phyloP scores from a whole-genome alignment of 2,329 filamentous ascomycete species.

The Hirsutella rhossiliensis region DNA sequence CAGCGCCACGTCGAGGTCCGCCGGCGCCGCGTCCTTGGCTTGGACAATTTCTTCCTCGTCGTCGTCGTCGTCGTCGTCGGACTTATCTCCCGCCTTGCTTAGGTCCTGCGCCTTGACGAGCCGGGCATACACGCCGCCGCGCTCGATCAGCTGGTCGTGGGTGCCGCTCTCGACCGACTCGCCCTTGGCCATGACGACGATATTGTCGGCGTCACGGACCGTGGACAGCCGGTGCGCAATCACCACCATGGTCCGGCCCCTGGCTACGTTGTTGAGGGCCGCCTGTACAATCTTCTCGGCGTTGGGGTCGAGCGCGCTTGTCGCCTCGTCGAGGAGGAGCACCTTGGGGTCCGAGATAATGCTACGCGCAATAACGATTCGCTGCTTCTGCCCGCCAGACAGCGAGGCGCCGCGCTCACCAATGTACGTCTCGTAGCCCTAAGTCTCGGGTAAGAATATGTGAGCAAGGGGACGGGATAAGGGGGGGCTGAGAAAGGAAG shows the following conservation, averaged over 20 bases:
- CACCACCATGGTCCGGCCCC: conserved; percentile 50
- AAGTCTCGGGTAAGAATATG: background rate
- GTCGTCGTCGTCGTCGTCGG: conserved; percentile 9
- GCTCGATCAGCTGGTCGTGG: conserved; percentile 42
- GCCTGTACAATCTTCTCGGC: conserved; percentile 40
- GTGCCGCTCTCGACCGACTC: conserved; percentile 48
- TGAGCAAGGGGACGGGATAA: background rate
- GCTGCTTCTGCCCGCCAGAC: conserved; percentile 55
- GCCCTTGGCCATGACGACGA: conserved; percentile 51
- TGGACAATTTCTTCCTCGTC: conserved; percentile 22
- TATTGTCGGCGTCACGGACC: conserved; percentile 50
- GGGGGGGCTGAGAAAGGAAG: background rate
- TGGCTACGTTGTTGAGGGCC: conserved; percentile 40
- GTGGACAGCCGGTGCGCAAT: conserved; percentile 52
- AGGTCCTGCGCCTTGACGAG: conserved; percentile 34
- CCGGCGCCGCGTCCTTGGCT: conserved; percentile 5
- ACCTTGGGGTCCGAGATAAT: conserved; percentile 53
- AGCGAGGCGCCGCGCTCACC: conserved; percentile 54
- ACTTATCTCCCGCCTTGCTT: conserved; percentile 5
- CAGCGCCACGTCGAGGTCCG: conserved; percentile 12
- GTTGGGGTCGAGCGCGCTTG: conserved; percentile 40
- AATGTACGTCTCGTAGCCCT: conserved; percentile 48
- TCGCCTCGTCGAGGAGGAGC: conserved; percentile 58
- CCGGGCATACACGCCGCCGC: conserved; percentile 34
- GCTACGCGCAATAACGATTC: conserved; percentile 53